Evolutionary conservation across 202 grass and related monocot species (phyloP), one percentile per base, ranked within the genome.

Genomic region (Carex arenaria): DNA sequence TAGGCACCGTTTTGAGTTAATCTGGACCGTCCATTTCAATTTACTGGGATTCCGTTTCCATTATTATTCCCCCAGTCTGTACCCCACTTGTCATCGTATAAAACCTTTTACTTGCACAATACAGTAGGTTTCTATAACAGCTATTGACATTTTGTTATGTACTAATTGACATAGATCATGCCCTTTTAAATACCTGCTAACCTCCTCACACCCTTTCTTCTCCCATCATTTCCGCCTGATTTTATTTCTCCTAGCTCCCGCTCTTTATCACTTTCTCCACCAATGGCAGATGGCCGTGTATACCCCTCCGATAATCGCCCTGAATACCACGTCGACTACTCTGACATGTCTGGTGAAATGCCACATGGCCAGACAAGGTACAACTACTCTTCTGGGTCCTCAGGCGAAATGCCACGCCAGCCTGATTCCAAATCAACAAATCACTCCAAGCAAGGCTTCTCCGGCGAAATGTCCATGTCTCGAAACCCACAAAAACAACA

Each of bases 211-310:
- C 5, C 72, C 23, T 10, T 77, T 32, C 26, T 80, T 65, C 61
- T 28, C 61, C 59, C 59, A 64, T 9, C 38, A 28, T 80, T 64
- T 26, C 38, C 11, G 22, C 36, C 78, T 80, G 22, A 63, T 10
- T 80, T 49, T 7, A 18, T 13, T 12, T 64, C 78, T 64, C 20
- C 64, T n/a, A 61, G 72, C 40, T 31, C 40, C 34, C 38, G 31
- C 5, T 68, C 18, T 60, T 51, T 65, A 5, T 84, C 73, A 19
- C 63, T 77, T 36, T 15, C 12, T 15, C 10, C 6, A 69, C 32
- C 64, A 84, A 89, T 90, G 88, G 73, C 66, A 45, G 83, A 93
- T 64, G 86, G 19, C 23, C 45, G 85, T 1, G 92, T 88, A 14
- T 86, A 90, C 87, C 83, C 85, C 80, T 65, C 85, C 15, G 85